Base-by-base conservation (phyloP, 2,329 filamentous ascomycete genomes). In the Cytospora schulzeri region DNA sequence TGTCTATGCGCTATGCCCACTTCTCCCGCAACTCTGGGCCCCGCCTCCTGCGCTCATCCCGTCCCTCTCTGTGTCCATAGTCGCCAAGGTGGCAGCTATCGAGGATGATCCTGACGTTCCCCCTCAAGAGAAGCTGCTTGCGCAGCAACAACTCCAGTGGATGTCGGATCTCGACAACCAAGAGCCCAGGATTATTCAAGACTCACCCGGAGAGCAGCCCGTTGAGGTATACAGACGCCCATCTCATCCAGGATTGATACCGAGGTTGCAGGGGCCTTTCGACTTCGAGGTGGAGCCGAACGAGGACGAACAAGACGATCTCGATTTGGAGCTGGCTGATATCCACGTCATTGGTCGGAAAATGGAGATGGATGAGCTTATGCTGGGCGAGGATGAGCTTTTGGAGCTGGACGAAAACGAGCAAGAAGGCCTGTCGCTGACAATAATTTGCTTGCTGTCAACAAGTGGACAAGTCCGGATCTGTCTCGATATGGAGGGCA, bases 1-100 rank as follows among this genome's bases (percentile, higher is more conserved):
- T 73, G 85, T 98, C 7, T 99, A 99, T 73, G 93, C 94, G 1
- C 80, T 99, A 11, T 97, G 93, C 73, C 95, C 95, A 1, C 82
- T 99, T 50, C 81, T 99, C 35, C 95, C 95, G 0, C 88, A 88
- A 59, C 92, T 90, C 71, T 98, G 94, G 93, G 87, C 91, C 28
- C 88, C 90, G 28, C 88, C 90, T 17, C 84, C 88, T 1, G 90
- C 90, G 0, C 81, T 95, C 35, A 87, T 97, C 17, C 91, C 93
- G 2, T 93, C 92, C 0, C 82, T 97, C 26, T 92, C 91, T 0
- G 88, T 94, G 0, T 91, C 91, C 11, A 91, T 96, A 64, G 88
- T 96, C 29, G 88, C 91, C 48, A 92, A 91, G 68, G 78, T 90
- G 15, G 87, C 83, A 2, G 82, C 83, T 4, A 80, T 85, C 50